A percentile compares a stretch with the other conserved stretches of the same genome.
phyloP scores from a whole-genome alignment of 345 rosid species.

The Lumnitzera littorea region DNA sequence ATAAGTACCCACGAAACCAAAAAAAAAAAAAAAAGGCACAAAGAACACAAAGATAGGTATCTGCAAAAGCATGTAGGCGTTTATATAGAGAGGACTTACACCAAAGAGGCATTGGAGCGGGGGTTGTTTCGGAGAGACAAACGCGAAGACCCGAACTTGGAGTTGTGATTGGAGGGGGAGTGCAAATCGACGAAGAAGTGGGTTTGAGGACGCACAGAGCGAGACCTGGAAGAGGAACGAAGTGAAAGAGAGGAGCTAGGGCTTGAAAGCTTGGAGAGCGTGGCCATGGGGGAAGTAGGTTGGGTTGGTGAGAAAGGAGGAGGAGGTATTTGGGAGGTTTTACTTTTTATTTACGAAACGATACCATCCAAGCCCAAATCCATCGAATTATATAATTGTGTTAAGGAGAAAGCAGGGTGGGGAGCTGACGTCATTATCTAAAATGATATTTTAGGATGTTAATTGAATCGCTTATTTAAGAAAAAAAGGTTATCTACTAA shows the following conservation, averaged over 20 bases:
- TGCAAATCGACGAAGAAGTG: constrained; percentile 32
- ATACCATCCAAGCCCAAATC: constrained; percentile 9
- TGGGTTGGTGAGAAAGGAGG: constrained; percentile 9
- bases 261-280: constrained; percentile 67
- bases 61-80: neutral
- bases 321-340: neutral
- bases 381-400: no score
- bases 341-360: constrained; percentile 1
- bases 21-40: no score
- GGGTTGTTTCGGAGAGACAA: constrained; percentile 29
- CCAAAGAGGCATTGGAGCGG: constrained; percentile 28
- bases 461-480: no score
- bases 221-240: constrained; percentile 27
- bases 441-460: no score
- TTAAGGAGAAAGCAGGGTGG: no score
- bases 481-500: no score
- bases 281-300: constrained; percentile 36
- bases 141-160: constrained; percentile 43
- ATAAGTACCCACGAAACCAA: no score
- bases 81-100: constrained; percentile 32
- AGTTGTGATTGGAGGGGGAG: constrained; percentile 9
- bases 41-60: no score
- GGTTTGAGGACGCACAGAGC: constrained; percentile 25
- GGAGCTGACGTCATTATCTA: no score
- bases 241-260: constrained; percentile 25